A percentile compares a stretch with the other conserved stretches of the same genome.
Evolutionary conservation across 2,329 filamentous ascomycete genomes (phyloP).

Genomic region (Talaromyces piceae): DNA sequence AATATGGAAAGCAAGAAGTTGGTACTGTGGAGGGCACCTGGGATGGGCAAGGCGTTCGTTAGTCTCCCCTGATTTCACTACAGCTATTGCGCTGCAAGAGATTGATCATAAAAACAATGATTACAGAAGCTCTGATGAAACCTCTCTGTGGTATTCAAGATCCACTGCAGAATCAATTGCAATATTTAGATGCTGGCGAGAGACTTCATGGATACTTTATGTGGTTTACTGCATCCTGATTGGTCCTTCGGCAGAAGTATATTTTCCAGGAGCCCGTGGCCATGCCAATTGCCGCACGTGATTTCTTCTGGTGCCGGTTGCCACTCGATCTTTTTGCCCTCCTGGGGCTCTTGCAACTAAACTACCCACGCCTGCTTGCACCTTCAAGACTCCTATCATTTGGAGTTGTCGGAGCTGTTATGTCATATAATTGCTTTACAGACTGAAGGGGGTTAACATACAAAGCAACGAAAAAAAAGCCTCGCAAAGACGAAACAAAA

Average conservation of each 20-base stretch:
- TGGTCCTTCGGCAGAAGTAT: background rate
- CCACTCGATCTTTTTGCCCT: background rate
- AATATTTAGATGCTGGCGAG: no score
- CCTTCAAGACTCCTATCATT: background rate
- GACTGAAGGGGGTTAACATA: no score
- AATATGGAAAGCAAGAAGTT: conserved; percentile 60
- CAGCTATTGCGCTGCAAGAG: conserved; percentile 57
- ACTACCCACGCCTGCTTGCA: background rate
- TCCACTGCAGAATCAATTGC: no score
- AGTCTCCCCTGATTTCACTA: conserved; percentile 63
- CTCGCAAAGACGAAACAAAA: background rate
- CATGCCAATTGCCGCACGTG: background rate
- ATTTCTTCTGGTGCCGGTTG: background rate
- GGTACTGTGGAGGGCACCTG: conserved; percentile 54
- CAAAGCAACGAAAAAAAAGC: no score
- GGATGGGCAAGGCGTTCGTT: conserved; percentile 55
- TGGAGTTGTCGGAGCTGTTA: background rate
- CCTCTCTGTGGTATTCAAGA: background rate
- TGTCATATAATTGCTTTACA: background rate
- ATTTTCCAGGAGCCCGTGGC: background rate
- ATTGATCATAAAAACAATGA: background rate
- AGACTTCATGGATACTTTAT: no score
- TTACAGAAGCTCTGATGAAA: background rate
- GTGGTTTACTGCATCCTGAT: background rate
- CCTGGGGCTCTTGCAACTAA: background rate